Evolutionary conservation across 2,329 filamentous ascomycete genomes (phyloP).

Genomic region (Colletotrichum viniferum): DNA sequence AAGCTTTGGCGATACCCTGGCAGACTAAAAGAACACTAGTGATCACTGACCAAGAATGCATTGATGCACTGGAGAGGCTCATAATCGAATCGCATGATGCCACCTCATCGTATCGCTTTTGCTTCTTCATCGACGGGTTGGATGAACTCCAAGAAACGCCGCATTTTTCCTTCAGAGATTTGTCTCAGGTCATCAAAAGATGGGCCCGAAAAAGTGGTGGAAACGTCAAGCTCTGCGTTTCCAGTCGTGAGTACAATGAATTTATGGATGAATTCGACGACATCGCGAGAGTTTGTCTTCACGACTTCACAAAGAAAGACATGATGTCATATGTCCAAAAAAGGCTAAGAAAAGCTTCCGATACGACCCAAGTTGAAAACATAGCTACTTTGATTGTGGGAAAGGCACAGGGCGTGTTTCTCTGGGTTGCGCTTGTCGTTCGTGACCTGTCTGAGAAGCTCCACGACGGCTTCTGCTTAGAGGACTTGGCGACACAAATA

Average conservation of each 20-base stretch:
- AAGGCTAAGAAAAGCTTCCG: too few species aligned
- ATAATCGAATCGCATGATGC: too few species aligned
- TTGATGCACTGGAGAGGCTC: neutral
- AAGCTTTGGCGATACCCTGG: too few species aligned
- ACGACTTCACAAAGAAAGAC: rapidly evolving
- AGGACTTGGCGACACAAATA: neutral
- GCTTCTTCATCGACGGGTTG: neutral
- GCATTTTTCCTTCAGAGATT: rapidly evolving
- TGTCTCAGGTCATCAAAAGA: rapidly evolving
- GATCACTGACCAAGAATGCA: neutral
- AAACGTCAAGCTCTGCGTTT: neutral
- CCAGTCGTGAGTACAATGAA: rapidly evolving
- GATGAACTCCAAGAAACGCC: neutral
- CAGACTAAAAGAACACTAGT: too few species aligned
- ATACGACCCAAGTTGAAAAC: too few species aligned
- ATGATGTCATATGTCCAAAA: neutral
- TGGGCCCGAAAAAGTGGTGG: rapidly evolving
- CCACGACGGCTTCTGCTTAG: too few species aligned
- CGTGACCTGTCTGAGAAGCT: too few species aligned
- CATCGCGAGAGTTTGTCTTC: neutral
- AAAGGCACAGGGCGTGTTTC: neutral
- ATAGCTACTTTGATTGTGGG: too few species aligned
- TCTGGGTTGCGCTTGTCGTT: neutral
- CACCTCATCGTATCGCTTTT: neutral
- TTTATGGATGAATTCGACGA: neutral